Base-by-base conservation (phyloP, 1,139 yeast genomes). In the Martiniozyma asiatica region DNA sequence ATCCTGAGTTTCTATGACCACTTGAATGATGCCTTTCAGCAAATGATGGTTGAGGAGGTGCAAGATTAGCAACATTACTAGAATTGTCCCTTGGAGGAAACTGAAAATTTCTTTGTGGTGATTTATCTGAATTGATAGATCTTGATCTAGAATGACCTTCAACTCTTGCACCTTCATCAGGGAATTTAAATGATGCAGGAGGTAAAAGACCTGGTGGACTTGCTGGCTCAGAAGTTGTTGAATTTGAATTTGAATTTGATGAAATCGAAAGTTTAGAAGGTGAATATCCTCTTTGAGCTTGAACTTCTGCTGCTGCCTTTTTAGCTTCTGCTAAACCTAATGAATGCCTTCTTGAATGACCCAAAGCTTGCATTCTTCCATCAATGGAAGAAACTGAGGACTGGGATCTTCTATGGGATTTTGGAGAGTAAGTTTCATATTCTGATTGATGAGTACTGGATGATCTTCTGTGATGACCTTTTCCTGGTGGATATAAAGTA, bases 241-340 rank as follows among this genome's bases (percentile, higher is more conserved):
- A 22, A 19, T 33, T 16, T 2, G 36, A 19, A 3, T 27, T n/a
- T 15, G 25, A 30, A 5, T 55, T 45, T 14, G 54, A 45, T 4
- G 48, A 35, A 3, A 37, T 21, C 3, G 48, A 37, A 13, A 61
- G 42, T 31, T 67, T 45, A 9, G 55, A 42, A 14, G 56, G 56
- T 8, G 58, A 52, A 20, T 39, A 63, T 29, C 68, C 56, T 49
- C 73, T 58, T 52, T 71, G 63, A 3, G 78, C 75, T 54, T 84
- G 94, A 30, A 85, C 87, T 46, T 73, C 73, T 7, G 95, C 95
- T 11, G 98, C 98, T 4, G 97, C 97, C 44, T 79, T 77, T 46
- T 82, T 87, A n/a, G 98, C 98, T 55, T 89, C 98, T 35, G 78
- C 78, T 36, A 89, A 63, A 2, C 94, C 97, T 38, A 89, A 60